phyloP scores from a whole-genome alignment of 805 yeast genomes.

The Saccharomycodes ludwigii region DNA sequence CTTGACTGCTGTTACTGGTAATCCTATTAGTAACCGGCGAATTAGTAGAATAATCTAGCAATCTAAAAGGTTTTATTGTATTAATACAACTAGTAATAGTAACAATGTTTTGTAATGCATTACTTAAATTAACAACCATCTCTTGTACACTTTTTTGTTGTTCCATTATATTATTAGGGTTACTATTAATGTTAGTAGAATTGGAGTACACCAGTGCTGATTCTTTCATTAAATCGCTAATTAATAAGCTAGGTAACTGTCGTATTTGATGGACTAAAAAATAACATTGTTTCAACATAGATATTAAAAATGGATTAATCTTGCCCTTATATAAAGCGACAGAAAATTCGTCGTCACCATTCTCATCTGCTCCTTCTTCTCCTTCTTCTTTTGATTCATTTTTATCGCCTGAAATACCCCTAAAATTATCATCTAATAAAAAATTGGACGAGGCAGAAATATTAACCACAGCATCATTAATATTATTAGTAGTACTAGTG shows the following conservation, averaged over 20 bases:
- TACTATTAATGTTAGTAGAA: no score
- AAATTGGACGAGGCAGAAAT: not conserved
- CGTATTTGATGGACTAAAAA: no score
- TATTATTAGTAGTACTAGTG: not conserved
- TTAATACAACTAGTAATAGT: slow-evolving; percentile 20
- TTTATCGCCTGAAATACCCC: not conserved
- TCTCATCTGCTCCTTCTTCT: no score
- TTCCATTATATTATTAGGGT: no score
- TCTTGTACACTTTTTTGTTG: slow-evolving; percentile 14
- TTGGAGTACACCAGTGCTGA: no score
- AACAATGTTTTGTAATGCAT: slow-evolving; percentile 22
- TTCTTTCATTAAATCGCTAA: slow-evolving; percentile 17
- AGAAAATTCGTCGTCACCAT: no score
- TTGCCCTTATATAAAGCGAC: no score
- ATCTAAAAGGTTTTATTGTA: slow-evolving; percentile 19
- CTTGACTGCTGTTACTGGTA: not conserved
- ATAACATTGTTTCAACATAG: no score
- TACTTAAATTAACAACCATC: slow-evolving; percentile 19
- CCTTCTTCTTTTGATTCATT: not conserved
- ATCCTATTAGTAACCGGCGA: no score
- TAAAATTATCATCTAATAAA: not conserved
- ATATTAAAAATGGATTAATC: no score
- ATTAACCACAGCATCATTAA: not conserved
- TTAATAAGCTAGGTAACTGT: slow-evolving; percentile 20
- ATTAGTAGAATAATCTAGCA: no score